Conservation (phyloP, 257 asterid species). For the Solanum peruvianum region DNA sequence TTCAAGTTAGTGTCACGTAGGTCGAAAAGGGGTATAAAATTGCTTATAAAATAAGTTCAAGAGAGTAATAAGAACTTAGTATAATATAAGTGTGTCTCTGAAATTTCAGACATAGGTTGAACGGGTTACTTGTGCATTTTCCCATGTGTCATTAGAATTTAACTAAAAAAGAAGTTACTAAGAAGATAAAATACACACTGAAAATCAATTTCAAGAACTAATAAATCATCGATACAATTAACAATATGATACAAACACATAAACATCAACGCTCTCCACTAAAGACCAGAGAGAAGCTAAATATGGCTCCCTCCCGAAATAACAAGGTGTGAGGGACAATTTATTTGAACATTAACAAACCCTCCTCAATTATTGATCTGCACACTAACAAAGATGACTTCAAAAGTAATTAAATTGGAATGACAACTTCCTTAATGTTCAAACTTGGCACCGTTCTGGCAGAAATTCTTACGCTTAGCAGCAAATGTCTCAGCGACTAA, state of each 20-base stretch:
- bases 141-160: neutral
- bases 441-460: neutral
- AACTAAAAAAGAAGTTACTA: neutral
- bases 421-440: neutral
- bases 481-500: conserved; percentile 86
- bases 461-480: conserved; percentile 9
- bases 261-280: neutral
- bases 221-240: too few relatives aligned
- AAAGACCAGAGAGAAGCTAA: neutral
- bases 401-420: neutral
- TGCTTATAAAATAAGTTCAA: too few relatives aligned
- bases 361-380: neutral
- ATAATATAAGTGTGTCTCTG: too few relatives aligned
- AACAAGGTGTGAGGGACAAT: neutral
- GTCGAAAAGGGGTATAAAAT: too few relatives aligned
- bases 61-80: rapidly evolving
- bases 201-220: neutral
- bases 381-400: neutral
- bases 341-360: neutral
- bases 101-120: too few relatives aligned
- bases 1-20: too few relatives aligned
- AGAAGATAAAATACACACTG: neutral
- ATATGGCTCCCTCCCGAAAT: neutral
- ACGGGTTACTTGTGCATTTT: too few relatives aligned
- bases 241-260: neutral